Percentiles rank a stretch among this genome's conserved stretches.
Evolutionary conservation across 768 basidiomycete species (phyloP).

Genomic region (Tremella mesenterica): DNA sequence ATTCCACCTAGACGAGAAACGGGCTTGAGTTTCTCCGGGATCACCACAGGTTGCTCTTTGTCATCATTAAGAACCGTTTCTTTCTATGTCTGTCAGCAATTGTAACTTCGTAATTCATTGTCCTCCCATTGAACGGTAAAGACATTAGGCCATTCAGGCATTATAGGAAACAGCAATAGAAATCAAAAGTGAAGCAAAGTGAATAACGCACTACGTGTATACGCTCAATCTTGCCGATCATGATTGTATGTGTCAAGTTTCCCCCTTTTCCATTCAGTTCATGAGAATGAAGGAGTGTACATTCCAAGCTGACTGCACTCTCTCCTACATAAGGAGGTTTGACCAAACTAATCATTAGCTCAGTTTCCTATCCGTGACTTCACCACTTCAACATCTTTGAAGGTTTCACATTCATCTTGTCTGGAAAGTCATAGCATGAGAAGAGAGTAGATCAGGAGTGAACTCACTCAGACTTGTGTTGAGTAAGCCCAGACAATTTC

Average conservation of each 20-base stretch:
- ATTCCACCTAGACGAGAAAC: constrained; percentile 52
- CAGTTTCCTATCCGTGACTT: too few species aligned
- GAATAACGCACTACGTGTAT: constrained; percentile 40
- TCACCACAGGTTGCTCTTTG: constrained; percentile 23
- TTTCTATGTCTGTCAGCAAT: constrained; percentile 12
- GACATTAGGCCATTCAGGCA: too few species aligned
- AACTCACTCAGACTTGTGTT: constrained; percentile 21
- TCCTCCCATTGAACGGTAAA: too few species aligned
- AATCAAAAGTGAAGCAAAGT: background rate
- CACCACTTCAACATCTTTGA: too few species aligned
- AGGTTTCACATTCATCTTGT: background rate
- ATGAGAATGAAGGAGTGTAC: constrained; percentile 36
- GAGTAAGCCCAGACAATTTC: constrained; percentile 38
- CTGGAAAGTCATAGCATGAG: background rate
- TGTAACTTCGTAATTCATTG: too few species aligned
- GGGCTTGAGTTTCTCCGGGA: constrained; percentile 35
- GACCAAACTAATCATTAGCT: too few species aligned
- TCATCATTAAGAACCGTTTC: constrained; percentile 31
- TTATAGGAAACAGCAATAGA: background rate
- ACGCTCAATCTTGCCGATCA: constrained; percentile 41
- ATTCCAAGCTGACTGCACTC: constrained; percentile 46
- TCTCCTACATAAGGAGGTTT: constrained; percentile 45
- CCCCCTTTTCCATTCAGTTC: constrained; percentile 18
- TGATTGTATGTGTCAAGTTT: constrained; percentile 19
- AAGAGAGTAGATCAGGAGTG: background rate